phyloP scores from a whole-genome alignment of 2,329 filamentous ascomycete genomes.

The Diplodia sapinea region DNA sequence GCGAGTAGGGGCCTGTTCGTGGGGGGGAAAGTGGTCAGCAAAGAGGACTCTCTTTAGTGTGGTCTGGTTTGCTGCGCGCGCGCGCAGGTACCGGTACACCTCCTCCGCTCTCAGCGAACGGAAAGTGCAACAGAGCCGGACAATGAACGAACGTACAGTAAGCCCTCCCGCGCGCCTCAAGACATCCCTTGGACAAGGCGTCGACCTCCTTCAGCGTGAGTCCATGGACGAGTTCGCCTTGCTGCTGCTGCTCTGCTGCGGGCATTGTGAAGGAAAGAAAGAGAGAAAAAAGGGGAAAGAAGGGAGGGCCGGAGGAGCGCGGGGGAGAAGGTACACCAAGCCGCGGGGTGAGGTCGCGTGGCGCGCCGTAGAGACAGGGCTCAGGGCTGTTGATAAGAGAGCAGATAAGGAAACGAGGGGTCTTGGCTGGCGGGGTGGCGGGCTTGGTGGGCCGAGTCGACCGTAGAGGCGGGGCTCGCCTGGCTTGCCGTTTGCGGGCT shows the following conservation, averaged over 20 bases:
- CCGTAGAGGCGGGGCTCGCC: constrained; percentile 17
- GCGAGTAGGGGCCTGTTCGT: constrained; percentile 74
- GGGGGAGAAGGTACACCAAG: not conserved
- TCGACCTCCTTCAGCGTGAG: constrained; percentile 69
- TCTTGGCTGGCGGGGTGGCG: not conserved
- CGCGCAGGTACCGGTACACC: too few relatives aligned
- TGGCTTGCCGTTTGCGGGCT: constrained; percentile 5
- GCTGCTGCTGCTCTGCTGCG: constrained; percentile 7
- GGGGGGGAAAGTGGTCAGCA: too few relatives aligned
- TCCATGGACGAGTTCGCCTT: constrained; percentile 41
- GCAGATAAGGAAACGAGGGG: not conserved
- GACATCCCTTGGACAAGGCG: constrained; percentile 66
- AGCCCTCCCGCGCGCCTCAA: constrained; percentile 75
- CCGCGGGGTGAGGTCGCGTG: not conserved
- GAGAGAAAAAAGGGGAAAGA: not conserved
- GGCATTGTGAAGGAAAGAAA: constrained; percentile 18
- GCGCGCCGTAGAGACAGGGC: constrained; percentile 15
- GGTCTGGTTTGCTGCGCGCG: too few relatives aligned
- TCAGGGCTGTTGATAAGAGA: constrained; percentile 1
- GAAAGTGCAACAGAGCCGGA: too few relatives aligned
- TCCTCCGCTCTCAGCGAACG: too few relatives aligned
- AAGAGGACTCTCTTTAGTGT: too few relatives aligned
- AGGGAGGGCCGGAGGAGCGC: not conserved
- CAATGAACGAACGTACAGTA: constrained; percentile 74
- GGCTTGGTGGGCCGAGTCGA: not conserved